phyloP scores from a whole-genome alignment of 176 grass and related monocot genomes.

The Zea luxurians region DNA sequence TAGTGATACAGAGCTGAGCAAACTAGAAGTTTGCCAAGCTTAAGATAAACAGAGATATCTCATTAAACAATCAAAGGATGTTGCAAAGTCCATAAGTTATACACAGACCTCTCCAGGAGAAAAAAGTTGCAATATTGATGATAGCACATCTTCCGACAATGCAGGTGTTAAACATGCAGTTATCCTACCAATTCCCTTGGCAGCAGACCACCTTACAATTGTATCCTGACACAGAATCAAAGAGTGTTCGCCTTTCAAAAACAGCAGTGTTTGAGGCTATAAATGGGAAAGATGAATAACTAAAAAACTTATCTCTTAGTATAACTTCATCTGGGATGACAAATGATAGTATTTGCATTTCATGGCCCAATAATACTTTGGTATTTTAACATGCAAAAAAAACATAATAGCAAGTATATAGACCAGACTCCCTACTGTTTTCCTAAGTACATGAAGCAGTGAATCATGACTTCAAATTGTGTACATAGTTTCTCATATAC shows the following conservation, averaged over 20 bases:
- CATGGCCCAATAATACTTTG: background rate
- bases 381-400: background rate
- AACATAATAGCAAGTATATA: constrained; percentile 1
- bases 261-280: background rate
- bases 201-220: constrained; percentile 95
- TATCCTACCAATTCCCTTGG: constrained; percentile 95
- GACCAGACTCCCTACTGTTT: background rate
- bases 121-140: constrained; percentile 88
- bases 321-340: constrained; percentile 12
- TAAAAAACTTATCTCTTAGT: background rate
- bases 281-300: constrained; percentile 34
- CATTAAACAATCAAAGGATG: constrained; percentile 19
- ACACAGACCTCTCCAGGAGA: constrained; percentile 76
- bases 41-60: constrained; percentile 18
- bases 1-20: constrained; percentile 5
- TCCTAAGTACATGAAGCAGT: background rate
- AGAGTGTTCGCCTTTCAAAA: constrained; percentile 23
- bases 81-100: constrained; percentile 23
- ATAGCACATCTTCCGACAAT: constrained; percentile 88
- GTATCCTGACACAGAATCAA: constrained; percentile 72
- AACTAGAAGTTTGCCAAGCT: constrained; percentile 33
- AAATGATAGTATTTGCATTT: background rate
- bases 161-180: constrained; percentile 88
- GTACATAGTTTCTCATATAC: background rate
- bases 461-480: constrained; percentile 12